phyloP scores from a whole-genome alignment of 345 rosid genomes.

The Brassica carinata region DNA sequence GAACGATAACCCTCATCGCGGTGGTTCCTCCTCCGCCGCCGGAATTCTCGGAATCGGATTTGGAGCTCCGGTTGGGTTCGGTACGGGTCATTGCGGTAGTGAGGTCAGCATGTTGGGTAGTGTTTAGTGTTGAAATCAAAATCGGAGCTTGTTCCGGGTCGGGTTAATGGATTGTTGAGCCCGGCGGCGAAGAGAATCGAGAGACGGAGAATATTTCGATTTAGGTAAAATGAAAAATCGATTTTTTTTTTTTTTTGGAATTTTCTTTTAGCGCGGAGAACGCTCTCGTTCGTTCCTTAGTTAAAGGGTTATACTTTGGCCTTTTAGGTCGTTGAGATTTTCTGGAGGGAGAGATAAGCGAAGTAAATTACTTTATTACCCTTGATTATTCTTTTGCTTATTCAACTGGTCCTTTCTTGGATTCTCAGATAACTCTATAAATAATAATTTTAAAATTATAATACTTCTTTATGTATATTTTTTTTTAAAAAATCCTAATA shows the following conservation, averaged over 20 bases:
- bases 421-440: too few species aligned
- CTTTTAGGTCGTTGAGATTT: conserved; percentile 47
- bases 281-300: conserved; percentile 48
- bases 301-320: conserved; percentile 24
- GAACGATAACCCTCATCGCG: conserved; percentile 93
- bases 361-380: conserved; percentile 14
- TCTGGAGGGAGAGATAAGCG: conserved; percentile 31
- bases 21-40: conserved; percentile 52
- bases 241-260: conserved; percentile 1
- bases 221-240: background rate
- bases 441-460: too few species aligned
- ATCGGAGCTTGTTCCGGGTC: conserved; percentile 19
- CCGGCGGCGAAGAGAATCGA: conserved; percentile 31
- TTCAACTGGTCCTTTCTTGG: too few species aligned
- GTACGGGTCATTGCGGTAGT: conserved; percentile 62
- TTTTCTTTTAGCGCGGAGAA: conserved; percentile 3
- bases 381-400: background rate
- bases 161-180: conserved; percentile 30
- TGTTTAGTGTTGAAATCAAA: background rate
- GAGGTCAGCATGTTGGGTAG: conserved; percentile 40
- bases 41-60: conserved; percentile 43
- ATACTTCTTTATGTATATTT: too few species aligned
- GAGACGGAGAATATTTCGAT: background rate
- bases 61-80: conserved; percentile 45
- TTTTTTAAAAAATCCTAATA: too few species aligned